phyloP scores from a whole-genome alignment of 768 basidiomycete species.

The Boletus rufocinnamomeus region DNA sequence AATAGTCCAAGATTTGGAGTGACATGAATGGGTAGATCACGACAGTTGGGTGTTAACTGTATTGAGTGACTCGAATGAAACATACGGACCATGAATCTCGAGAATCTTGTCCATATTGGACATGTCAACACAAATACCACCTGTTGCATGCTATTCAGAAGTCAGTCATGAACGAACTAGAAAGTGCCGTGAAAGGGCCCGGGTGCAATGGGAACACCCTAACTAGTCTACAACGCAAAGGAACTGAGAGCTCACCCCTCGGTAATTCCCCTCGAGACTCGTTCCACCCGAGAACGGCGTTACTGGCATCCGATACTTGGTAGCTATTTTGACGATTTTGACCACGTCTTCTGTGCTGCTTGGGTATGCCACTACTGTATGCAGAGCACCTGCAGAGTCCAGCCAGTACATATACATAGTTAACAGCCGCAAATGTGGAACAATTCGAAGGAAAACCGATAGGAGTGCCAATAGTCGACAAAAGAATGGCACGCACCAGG shows the following conservation, averaged over 20 bases:
- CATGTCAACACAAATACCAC: slow-evolving; percentile 82
- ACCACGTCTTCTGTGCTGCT: slow-evolving; percentile 79
- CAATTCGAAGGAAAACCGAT: neutral
- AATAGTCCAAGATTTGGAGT: neutral
- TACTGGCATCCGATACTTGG: slow-evolving; percentile 74
- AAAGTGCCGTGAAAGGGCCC: neutral
- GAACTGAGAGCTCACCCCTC: slow-evolving; percentile 48
- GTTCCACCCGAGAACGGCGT: slow-evolving; percentile 83
- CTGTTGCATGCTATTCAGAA: slow-evolving; percentile 29
- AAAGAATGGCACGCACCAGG: slow-evolving; percentile 40
- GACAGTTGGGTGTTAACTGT: neutral
- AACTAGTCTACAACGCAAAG: neutral
- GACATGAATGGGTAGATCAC: neutral
- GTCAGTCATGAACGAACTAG: slow-evolving; percentile 1
- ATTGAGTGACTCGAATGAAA: neutral
- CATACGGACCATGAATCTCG: slow-evolving; percentile 61
- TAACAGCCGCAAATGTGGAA: neutral
- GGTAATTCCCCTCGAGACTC: slow-evolving; percentile 75
- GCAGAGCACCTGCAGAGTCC: slow-evolving; percentile 39
- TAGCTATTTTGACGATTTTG: slow-evolving; percentile 72
- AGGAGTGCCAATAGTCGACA: too few species aligned
- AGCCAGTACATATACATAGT: neutral
- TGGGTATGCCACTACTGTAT: slow-evolving; percentile 67
- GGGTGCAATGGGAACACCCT: neutral
- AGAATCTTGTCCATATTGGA: slow-evolving; percentile 78